Evolutionary conservation across 352 stramenopile genomes (phyloP), one percentile per base, ranked within the genome.

Genomic region (Thalassiosira ordinaria): DNA sequence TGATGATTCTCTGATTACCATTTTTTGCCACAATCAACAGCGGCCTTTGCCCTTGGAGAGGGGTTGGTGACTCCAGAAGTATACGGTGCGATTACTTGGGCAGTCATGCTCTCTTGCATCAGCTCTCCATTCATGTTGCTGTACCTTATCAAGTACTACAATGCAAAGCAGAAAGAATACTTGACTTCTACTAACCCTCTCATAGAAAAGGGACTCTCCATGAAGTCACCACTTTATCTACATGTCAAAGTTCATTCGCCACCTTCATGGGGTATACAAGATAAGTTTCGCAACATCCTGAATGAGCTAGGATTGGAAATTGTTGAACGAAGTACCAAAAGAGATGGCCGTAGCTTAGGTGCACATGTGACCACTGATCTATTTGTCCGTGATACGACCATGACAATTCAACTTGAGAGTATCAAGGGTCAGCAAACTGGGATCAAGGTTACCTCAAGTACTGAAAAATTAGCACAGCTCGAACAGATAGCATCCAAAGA

Each of bases 21-120:
- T n/a, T n/a, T n/a, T n/a, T n/a, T n/a, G n/a, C n/a, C n/a, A n/a
- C n/a, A n/a, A n/a, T n/a, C n/a, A n/a, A n/a, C n/a, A n/a, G n/a
- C 82, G n/a, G 56, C 75, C 0, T 89, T 82, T 83, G 74, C 78
- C 13, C 33, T 86, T 2, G 79, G 76, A 35, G 66, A 89, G 78
- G 79, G 70, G 27, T 52, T 88, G 7, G 75, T 89, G 18, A 59
- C 53, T 35, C 29, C 63, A 3, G 29, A 86, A 13, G 56, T 82
- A 13, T 85, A 86, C 37, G 60, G 69, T 14, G 53, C 69, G n/a
- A 74, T 89, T 31, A 66, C 88, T 6, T 78, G 74, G 26, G 75
- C 83, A 20, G 71, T 89, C 0, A 39, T 89, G 24, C 56, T 85
- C 26, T 72, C 56, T 18, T 76, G 76, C 24, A 80, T 87, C 16